phyloP scores from a whole-genome alignment of 2,329 filamentous ascomycete species.

The Tolypocladium cylindrosporum region DNA sequence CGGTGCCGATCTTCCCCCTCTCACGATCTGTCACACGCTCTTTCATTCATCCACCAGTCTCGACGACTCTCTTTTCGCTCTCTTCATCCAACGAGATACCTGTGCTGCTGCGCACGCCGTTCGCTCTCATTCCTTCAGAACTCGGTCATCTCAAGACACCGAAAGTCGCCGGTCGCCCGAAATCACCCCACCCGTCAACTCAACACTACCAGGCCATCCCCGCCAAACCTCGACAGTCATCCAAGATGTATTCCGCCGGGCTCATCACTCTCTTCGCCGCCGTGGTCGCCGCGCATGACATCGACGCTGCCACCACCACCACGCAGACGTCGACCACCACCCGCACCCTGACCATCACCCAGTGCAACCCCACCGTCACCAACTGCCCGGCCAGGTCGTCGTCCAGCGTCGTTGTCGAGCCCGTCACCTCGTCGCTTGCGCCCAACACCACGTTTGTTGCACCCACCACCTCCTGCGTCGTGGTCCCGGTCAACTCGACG shows the following conservation, averaged over 20 bases:
- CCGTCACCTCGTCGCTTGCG: constrained; percentile 16
- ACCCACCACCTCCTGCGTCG: constrained; percentile 4
- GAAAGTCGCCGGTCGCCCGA: not conserved
- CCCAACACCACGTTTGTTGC: constrained; percentile 15
- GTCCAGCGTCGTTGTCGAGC: constrained; percentile 8
- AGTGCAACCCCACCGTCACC: constrained; percentile 32
- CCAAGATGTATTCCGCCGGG: constrained; percentile 36
- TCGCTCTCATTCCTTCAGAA: not conserved
- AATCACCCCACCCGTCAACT: not conserved
- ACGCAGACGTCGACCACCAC: constrained; percentile 34
- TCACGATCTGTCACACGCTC: constrained; percentile 1
- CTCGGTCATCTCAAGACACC: not conserved
- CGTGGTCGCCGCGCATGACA: constrained; percentile 26
- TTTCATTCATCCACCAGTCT: not conserved
- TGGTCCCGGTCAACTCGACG: not conserved
- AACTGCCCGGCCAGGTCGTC: constrained; percentile 29
- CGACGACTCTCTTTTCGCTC: not conserved
- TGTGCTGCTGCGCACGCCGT: not conserved
- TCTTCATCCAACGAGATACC: not conserved
- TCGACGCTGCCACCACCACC: constrained; percentile 21
- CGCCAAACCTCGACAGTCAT: not conserved
- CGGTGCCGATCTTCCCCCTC: constrained; percentile 2
- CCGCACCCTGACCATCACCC: constrained; percentile 34
- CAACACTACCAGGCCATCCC: constrained; percentile 2
- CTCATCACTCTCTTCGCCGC: constrained; percentile 31